Conservation (phyloP, 495 filamentous ascomycete species). For the Penicillium paxilli region DNA sequence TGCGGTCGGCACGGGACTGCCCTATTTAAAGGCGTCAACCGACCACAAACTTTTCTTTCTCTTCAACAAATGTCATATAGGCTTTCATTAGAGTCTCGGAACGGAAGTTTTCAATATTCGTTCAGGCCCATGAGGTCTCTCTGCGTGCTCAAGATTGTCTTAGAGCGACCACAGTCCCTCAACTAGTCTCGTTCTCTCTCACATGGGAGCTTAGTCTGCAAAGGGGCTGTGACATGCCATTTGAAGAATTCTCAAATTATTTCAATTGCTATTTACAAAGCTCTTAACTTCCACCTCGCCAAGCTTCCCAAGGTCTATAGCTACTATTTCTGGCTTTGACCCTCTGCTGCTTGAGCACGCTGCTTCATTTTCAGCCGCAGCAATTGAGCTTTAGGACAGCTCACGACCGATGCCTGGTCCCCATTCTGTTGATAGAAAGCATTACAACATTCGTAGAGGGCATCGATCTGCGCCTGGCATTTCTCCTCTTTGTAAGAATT, state of each 20-base stretch:
- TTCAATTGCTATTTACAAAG: slow-evolving; percentile 4
- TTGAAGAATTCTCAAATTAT: slow-evolving; percentile 5
- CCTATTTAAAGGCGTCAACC: slow-evolving; percentile 26
- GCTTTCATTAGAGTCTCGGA: slow-evolving; percentile 99
- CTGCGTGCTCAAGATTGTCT: slow-evolving; percentile 99
- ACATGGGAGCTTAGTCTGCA: slow-evolving; percentile 55
- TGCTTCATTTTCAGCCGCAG: slow-evolving; percentile 88
- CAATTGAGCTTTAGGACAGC: slow-evolving; percentile 82
- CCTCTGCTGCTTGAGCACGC: slow-evolving; percentile 48
- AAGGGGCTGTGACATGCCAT: slow-evolving; percentile 51
- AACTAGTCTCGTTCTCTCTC: slow-evolving; percentile 60
- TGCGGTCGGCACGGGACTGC: slow-evolving; percentile 24
- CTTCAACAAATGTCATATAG: slow-evolving; percentile 79
- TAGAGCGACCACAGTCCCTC: slow-evolving; percentile 75
- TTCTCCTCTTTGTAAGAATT: slow-evolving; percentile 87
- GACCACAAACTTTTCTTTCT: slow-evolving; percentile 38
- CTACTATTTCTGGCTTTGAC: slow-evolving; percentile 6
- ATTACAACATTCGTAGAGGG: slow-evolving; percentile 94
- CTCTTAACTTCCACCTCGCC: neutral
- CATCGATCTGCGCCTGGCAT: slow-evolving; percentile 78
- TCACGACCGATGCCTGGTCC: slow-evolving; percentile 70
- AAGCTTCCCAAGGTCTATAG: neutral
- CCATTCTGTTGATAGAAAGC: slow-evolving; percentile 81
- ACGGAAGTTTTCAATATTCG: slow-evolving; percentile 88
- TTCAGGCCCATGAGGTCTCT: slow-evolving; percentile 85